A percentile compares a stretch with the other conserved stretches of the same genome.
Evolutionary conservation across 2,329 filamentous ascomycete genomes (phyloP).

Genomic region (Samsoniella hepiali): DNA sequence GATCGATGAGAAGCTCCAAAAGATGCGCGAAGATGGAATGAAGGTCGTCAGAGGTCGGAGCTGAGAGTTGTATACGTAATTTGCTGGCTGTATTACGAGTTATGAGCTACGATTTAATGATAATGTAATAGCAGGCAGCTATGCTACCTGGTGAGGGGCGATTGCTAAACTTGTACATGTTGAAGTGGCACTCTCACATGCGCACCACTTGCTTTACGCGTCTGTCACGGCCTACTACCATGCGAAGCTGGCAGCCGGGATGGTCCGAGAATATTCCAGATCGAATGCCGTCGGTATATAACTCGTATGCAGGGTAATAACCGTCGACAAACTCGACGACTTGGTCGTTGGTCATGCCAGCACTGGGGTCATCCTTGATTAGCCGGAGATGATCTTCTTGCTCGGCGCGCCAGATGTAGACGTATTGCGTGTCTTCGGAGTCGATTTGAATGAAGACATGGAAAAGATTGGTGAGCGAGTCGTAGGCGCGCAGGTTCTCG

Average conservation of each 20-base stretch:
- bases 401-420: conserved; percentile 80
- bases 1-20: conserved; percentile 53
- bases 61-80: neutral
- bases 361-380: conserved; percentile 52
- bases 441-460: conserved; percentile 60
- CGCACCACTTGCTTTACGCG: conserved; percentile 55
- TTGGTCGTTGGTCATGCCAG: conserved; percentile 79
- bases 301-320: conserved; percentile 70
- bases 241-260: conserved; percentile 54
- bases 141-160: neutral
- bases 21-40: conserved; percentile 55
- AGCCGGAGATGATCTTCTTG: conserved; percentile 71
- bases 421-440: conserved; percentile 68
- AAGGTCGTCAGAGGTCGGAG: conserved; percentile 50
- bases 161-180: conserved; percentile 1
- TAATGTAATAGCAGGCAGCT: neutral
- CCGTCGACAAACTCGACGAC: conserved; percentile 70
- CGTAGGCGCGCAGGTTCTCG: conserved; percentile 44
- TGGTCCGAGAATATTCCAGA: conserved; percentile 52
- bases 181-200: conserved; percentile 34
- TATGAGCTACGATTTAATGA: conserved; percentile 17
- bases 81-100: conserved; percentile 5
- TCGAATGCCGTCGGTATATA: conserved; percentile 60
- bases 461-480: conserved; percentile 47
- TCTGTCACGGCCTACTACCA: conserved; percentile 60